Conservation (phyloP, 169 alveolate species). For the Plasmodium gallinaceum region DNA sequence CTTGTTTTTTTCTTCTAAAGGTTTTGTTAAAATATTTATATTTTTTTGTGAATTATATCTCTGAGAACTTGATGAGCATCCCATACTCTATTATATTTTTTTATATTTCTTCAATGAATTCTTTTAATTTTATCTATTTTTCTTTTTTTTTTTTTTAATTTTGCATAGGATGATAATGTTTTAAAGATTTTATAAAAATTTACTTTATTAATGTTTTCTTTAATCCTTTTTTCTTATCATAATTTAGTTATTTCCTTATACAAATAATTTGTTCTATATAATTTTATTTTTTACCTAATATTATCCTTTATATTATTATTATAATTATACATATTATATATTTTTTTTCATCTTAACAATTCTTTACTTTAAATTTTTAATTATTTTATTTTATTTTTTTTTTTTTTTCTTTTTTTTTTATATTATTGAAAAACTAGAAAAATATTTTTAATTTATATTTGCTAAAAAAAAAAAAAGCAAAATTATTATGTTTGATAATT, state of each 20-base stretch:
- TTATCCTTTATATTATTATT: not conserved
- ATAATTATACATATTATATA: not conserved
- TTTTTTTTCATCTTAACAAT: not conserved
- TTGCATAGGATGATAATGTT: not conserved
- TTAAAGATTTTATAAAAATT: not conserved
- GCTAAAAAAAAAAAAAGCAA: not conserved
- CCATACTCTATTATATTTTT: slow-evolving; percentile 71
- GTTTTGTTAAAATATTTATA: slow-evolving; percentile 24
- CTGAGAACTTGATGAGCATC: slow-evolving; percentile 71
- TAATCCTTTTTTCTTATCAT: not conserved
- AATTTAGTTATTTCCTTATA: not conserved
- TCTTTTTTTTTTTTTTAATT: not conserved
- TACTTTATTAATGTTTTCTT: not conserved
- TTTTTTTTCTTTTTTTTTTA: not conserved
- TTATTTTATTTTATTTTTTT: not conserved
- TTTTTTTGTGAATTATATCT: slow-evolving; percentile 24
- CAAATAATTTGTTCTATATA: not conserved
- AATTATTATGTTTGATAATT: not conserved
- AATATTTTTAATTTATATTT: too few species aligned
- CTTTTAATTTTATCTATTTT: not conserved
- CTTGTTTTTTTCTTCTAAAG: slow-evolving; percentile 41
- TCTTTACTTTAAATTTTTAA: not conserved
- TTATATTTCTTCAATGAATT: not conserved
- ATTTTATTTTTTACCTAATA: not conserved
- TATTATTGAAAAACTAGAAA: not conserved